Evolutionary conservation across 768 basidiomycete genomes (phyloP).

Genomic region (Trametes cinnabarina): DNA sequence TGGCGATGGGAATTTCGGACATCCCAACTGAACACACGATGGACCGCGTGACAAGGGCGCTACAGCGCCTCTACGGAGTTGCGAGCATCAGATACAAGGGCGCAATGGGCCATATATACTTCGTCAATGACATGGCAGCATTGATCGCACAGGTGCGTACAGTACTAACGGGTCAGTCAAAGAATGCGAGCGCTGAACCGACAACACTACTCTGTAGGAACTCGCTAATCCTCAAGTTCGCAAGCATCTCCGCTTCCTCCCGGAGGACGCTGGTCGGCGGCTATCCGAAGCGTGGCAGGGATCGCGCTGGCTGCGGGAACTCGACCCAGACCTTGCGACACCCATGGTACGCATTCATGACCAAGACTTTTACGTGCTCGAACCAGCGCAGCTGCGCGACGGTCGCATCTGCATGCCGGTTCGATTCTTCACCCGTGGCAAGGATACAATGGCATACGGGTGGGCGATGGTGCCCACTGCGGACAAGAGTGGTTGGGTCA

Average conservation of each 20-base stretch:
- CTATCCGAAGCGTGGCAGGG: slow-evolving; percentile 2
- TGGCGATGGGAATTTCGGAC: neutral
- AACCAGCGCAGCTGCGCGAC: neutral
- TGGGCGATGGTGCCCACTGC: neutral
- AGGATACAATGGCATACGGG: neutral
- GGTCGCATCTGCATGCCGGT: too few species aligned
- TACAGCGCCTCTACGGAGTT: slow-evolving; percentile 2
- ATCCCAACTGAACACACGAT: neutral
- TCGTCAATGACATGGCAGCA: neutral
- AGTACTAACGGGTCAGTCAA: neutral
- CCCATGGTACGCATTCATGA: neutral
- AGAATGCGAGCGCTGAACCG: neutral
- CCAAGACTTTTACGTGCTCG: slow-evolving; percentile 1
- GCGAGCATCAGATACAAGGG: neutral
- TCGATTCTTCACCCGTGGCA: too few species aligned
- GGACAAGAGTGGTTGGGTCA: too few species aligned
- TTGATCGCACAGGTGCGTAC: slow-evolving; percentile 9
- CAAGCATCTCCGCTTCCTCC: neutral
- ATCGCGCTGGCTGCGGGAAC: neutral
- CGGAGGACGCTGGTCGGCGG: neutral
- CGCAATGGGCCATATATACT: slow-evolving; percentile 2
- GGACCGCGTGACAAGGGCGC: neutral
- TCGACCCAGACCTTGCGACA: neutral
- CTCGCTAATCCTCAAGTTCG: slow-evolving; percentile 14
- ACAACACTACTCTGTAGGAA: slow-evolving; percentile 4